Percentiles rank a stretch among this genome's conserved stretches.
phyloP scores from a whole-genome alignment of 2,329 filamentous ascomycete genomes.

The Fusarium incarnatum region DNA sequence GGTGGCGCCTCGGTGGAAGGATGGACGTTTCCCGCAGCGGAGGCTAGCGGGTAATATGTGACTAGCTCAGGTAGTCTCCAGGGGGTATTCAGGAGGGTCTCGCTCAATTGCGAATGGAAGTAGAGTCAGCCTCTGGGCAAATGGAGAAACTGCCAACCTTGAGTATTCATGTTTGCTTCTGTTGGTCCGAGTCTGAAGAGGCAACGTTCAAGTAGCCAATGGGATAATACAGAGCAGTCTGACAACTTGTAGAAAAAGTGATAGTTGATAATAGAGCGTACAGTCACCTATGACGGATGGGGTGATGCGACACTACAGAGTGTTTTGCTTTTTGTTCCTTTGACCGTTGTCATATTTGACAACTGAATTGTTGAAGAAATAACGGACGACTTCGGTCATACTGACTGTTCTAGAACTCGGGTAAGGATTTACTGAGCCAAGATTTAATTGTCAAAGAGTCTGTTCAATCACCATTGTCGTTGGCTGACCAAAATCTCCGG shows the following conservation, averaged over 20 bases:
- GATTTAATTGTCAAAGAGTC: neutral
- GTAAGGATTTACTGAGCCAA: neutral
- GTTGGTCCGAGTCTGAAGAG: conserved; percentile 1
- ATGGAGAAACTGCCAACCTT: neutral
- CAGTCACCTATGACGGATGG: conserved; percentile 3
- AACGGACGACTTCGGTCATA: neutral
- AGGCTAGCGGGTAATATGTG: conserved; percentile 17
- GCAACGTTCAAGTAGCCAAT: conserved; percentile 9
- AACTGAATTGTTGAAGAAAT: neutral
- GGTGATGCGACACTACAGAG: neutral
- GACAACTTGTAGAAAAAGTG: conserved; percentile 3
- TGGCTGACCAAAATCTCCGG: neutral
- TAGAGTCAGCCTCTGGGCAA: neutral
- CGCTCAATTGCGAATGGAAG: neutral
- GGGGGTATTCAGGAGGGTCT: conserved; percentile 14
- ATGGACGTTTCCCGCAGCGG: conserved; percentile 1
- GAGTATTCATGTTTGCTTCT: conserved; percentile 24
- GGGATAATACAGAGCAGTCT: conserved; percentile 2
- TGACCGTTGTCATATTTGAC: conserved; percentile 5
- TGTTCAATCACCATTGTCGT: neutral
- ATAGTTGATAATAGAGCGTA: conserved; percentile 8
- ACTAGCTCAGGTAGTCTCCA: neutral
- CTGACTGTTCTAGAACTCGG: neutral
- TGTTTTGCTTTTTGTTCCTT: conserved; percentile 28
- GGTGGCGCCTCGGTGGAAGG: conserved; percentile 15